phyloP scores from a whole-genome alignment of 805 yeast species.

The Candida vaughaniae region DNA sequence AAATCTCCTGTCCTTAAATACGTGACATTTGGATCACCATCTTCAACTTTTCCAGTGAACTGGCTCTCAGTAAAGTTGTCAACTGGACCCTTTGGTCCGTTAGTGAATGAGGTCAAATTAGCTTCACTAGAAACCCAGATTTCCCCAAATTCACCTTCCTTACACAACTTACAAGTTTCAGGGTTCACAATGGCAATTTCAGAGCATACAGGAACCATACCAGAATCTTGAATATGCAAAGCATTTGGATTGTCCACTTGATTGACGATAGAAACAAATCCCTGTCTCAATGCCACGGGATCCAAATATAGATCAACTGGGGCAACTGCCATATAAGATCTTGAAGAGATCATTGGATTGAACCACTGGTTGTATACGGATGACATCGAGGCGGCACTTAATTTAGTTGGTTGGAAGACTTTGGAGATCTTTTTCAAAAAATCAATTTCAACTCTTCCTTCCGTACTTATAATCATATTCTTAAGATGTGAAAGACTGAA shows the following conservation, averaged over 20 bases:
- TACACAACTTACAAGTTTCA: constrained; percentile 76
- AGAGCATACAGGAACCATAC: constrained; percentile 93
- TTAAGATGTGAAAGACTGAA: constrained; percentile 62
- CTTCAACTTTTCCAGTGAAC: constrained; percentile 61
- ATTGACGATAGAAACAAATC: constrained; percentile 75
- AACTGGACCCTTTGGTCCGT: constrained; percentile 50
- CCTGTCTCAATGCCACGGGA: constrained; percentile 86
- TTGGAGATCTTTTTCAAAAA: constrained; percentile 57
- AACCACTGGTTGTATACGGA: constrained; percentile 75
- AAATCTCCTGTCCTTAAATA: constrained; percentile 91
- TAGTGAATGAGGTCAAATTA: constrained; percentile 60
- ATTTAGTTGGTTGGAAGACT: constrained; percentile 60
- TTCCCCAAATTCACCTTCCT: constrained; percentile 92
- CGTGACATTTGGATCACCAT: constrained; percentile 54
- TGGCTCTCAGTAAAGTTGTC: constrained; percentile 52
- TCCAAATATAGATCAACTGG: constrained; percentile 87
- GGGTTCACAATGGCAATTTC: constrained; percentile 95
- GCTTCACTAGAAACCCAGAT: constrained; percentile 95
- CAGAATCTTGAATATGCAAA: constrained; percentile 85
- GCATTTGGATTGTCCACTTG: constrained; percentile 69
- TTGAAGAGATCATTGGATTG: constrained; percentile 79
- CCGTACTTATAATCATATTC: constrained; percentile 81
- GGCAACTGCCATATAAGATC: constrained; percentile 86
- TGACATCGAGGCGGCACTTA: constrained; percentile 69
- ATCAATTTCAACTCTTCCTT: constrained; percentile 67